Evolutionary conservation across 495 filamentous ascomycete species (phyloP).

Genomic region (Penicillium coprophilum): DNA sequence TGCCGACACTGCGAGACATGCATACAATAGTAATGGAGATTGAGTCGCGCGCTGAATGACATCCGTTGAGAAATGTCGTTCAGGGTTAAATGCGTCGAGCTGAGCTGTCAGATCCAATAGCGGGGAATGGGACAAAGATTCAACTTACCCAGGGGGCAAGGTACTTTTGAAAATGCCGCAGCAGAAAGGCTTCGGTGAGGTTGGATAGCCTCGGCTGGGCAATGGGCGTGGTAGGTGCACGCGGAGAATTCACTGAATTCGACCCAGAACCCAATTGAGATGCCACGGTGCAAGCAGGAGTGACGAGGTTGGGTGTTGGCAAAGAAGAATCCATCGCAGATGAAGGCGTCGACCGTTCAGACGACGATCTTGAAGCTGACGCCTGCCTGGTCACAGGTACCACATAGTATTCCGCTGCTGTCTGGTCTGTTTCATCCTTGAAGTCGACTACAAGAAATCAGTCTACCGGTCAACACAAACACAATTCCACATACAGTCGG

Average conservation of each 20-base stretch:
- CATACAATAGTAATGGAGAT: slow-evolving; percentile 39
- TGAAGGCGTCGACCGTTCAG: slow-evolving; percentile 31
- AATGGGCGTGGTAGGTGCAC: slow-evolving; percentile 21
- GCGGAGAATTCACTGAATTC: slow-evolving; percentile 21
- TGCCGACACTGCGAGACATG: slow-evolving; percentile 43
- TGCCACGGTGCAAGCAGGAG: slow-evolving; percentile 16
- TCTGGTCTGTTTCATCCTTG: slow-evolving; percentile 46
- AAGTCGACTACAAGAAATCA: slow-evolving; percentile 33
- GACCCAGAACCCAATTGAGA: slow-evolving; percentile 23
- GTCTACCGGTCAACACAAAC: not conserved
- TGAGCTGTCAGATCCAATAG: slow-evolving; percentile 8
- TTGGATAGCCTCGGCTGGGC: slow-evolving; percentile 29
- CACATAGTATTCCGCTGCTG: slow-evolving; percentile 43
- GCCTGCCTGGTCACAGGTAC: slow-evolving; percentile 25
- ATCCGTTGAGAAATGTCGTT: slow-evolving; percentile 36
- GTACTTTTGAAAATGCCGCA: slow-evolving; percentile 41
- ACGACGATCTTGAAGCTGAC: slow-evolving; percentile 25
- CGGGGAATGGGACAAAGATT: not conserved
- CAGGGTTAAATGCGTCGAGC: slow-evolving; percentile 43
- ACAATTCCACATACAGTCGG: slow-evolving; percentile 28
- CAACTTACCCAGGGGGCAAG: slow-evolving; percentile 40
- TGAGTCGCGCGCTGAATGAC: slow-evolving; percentile 38
- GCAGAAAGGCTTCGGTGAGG: slow-evolving; percentile 43
- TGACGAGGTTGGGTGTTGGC: slow-evolving; percentile 12
- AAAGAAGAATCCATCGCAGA: slow-evolving; percentile 29